phyloP scores from a whole-genome alignment of 2,329 filamentous ascomycete genomes.

The Microsporum audouinii region DNA sequence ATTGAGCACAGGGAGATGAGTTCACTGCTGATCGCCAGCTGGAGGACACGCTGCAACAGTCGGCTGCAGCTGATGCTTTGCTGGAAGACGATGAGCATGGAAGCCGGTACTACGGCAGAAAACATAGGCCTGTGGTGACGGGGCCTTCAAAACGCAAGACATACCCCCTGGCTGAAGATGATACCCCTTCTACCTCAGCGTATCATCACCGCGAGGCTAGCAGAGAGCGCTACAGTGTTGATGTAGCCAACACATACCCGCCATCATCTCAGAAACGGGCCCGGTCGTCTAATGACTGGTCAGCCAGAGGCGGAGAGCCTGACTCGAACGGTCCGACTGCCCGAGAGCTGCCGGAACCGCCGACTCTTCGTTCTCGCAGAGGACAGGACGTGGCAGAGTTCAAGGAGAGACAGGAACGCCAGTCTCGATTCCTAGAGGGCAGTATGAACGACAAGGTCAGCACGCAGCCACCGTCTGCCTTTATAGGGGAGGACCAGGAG shows the following conservation, averaged over 20 bases:
- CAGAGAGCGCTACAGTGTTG: background rate
- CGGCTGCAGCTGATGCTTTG: background rate
- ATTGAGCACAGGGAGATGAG: background rate
- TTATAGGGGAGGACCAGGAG: slow-evolving; percentile 39
- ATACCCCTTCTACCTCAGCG: background rate
- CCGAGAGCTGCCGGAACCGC: background rate
- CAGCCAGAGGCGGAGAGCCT: slow-evolving; percentile 17
- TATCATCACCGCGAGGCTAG: background rate
- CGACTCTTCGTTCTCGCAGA: background rate
- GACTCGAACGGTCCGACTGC: background rate
- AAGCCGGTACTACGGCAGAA: background rate
- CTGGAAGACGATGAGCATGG: background rate
- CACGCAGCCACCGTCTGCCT: slow-evolving; percentile 56
- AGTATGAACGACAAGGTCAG: slow-evolving; percentile 77
- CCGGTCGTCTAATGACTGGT: slow-evolving; percentile 35
- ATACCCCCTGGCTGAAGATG: background rate
- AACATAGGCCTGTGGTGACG: background rate
- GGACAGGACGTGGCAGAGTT: background rate
- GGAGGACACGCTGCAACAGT: background rate
- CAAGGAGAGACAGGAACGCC: slow-evolving; percentile 9
- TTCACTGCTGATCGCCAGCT: background rate
- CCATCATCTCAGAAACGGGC: slow-evolving; percentile 28
- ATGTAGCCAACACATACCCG: background rate
- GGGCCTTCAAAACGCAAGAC: slow-evolving; percentile 1
- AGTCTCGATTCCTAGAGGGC: slow-evolving; percentile 60